A percentile compares a stretch with the other conserved stretches of the same genome.
These are phyloP conservation scores for Mucor circinelloides DNA, from an alignment of 371 early-diverging fungal genomes.

Conservation along the genomic window DNA sequence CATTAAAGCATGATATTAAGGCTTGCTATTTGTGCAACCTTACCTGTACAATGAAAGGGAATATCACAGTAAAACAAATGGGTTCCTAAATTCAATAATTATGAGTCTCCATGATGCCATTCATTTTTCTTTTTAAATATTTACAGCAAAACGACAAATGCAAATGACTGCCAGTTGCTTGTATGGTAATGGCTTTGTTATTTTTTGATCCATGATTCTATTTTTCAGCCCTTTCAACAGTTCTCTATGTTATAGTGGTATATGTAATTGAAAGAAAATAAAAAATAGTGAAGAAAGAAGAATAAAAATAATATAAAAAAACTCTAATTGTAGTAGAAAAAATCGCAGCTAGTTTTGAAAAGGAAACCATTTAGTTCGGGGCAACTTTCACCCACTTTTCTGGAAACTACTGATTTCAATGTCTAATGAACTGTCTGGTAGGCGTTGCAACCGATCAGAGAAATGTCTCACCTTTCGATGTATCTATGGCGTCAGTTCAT, in stretches of 20 bases:
- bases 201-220: slow-evolving; percentile 11
- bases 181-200: slow-evolving; percentile 52
- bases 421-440: neutral
- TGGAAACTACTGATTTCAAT: neutral
- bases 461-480: neutral
- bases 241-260: neutral
- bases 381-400: slow-evolving; percentile 3
- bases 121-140: neutral
- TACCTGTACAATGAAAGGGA: slow-evolving; percentile 57
- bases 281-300: neutral
- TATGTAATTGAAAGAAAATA: neutral
- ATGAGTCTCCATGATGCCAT: neutral
- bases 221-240: neutral
- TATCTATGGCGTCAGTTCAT: neutral
- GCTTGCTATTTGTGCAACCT: slow-evolving; percentile 22
- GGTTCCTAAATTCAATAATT: slow-evolving; percentile 57
- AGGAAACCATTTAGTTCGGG: neutral
- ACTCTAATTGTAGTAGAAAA: neutral
- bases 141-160: slow-evolving; percentile 47
- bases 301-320: slow-evolving; percentile 9
- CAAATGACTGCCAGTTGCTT: slow-evolving; percentile 61
- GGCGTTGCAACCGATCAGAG: neutral
- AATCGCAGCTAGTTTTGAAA: neutral
- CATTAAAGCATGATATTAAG: neutral
- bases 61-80: slow-evolving; percentile 61